Percentiles rank a stretch among this genome's conserved stretches.
phyloP scores from a whole-genome alignment of 495 filamentous ascomycete species.

The Zalerion maritima region DNA sequence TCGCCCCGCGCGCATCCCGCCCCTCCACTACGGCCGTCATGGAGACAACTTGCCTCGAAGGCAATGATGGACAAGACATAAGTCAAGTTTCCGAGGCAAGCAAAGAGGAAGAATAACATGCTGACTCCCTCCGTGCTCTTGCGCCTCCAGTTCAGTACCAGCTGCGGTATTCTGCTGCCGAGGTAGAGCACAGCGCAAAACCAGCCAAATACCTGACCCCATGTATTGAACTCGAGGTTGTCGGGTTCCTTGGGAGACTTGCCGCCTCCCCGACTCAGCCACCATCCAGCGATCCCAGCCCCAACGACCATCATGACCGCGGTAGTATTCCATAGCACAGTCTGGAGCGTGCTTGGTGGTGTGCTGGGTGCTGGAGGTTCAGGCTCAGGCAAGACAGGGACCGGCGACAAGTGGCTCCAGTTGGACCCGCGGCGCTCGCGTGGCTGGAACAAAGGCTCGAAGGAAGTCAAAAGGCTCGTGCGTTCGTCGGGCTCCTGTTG shows the following conservation, averaged over 20 bases:
- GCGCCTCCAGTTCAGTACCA: conserved; percentile 76
- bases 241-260: conserved; percentile 1
- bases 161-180: conserved; percentile 72
- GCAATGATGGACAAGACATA: conserved; percentile 88
- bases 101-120: conserved; percentile 90
- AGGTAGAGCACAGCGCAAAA: conserved; percentile 79
- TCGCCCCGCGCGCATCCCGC: conserved; percentile 40
- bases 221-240: conserved; percentile 47
- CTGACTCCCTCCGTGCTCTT: conserved; percentile 86
- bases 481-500: conserved; percentile 23
- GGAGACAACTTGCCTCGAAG: conserved; percentile 51
- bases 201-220: conserved; percentile 79
- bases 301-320: conserved; percentile 65
- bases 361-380: conserved; percentile 12
- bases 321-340: conserved; percentile 52
- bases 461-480: conserved; percentile 21
- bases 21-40: no score
- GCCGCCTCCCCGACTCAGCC: conserved; percentile 35
- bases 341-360: conserved; percentile 34
- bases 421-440: conserved; percentile 33
- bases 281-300: conserved; percentile 79
- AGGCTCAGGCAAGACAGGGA: conserved; percentile 43
- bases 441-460: conserved; percentile 3
- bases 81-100: conserved; percentile 83
- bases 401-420: conserved; percentile 63